Evolutionary conservation across 176 grass and related monocot genomes (phyloP).

Genomic region (Luzula sylvatica): DNA sequence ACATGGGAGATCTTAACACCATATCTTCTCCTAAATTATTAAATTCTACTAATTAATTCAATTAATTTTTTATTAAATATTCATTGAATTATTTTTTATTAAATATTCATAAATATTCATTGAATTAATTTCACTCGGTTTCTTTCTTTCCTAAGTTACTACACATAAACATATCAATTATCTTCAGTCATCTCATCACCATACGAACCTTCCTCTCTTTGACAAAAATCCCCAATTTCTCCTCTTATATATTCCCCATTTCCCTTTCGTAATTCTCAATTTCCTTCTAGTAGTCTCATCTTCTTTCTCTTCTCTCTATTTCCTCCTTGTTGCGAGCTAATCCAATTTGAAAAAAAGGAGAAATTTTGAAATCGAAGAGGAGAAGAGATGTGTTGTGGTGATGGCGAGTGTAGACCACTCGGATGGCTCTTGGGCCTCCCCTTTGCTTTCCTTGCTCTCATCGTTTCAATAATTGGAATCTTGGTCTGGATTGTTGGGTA

Average conservation of each 20-base stretch:
- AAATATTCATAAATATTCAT: no score
- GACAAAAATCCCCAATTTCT: conserved; percentile 6
- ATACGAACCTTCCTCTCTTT: background rate
- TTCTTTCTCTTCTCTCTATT: background rate
- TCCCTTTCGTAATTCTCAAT: background rate
- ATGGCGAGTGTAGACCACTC: conserved; percentile 31
- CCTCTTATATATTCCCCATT: background rate
- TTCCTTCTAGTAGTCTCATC: background rate
- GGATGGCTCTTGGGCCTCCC: conserved; percentile 23
- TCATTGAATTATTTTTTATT: no score
- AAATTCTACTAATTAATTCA: no score
- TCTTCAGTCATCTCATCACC: background rate
- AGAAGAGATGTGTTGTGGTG: conserved; percentile 25
- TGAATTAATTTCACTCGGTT: no score
- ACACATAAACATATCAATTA: no score
- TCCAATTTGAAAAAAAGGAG: background rate
- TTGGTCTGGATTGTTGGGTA: conserved; percentile 40
- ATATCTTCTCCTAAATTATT: no score
- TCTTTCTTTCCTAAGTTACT: no score
- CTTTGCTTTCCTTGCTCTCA: conserved; percentile 29
- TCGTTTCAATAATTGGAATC: conserved; percentile 27
- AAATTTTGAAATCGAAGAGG: background rate
- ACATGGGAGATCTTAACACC: no score
- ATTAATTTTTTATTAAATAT: no score
- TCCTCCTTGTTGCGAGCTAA: background rate